These are phyloP conservation scores for Lactifluus rugatus DNA, from an alignment of 768 basidiomycete species.

Conservation along the genomic window DNA sequence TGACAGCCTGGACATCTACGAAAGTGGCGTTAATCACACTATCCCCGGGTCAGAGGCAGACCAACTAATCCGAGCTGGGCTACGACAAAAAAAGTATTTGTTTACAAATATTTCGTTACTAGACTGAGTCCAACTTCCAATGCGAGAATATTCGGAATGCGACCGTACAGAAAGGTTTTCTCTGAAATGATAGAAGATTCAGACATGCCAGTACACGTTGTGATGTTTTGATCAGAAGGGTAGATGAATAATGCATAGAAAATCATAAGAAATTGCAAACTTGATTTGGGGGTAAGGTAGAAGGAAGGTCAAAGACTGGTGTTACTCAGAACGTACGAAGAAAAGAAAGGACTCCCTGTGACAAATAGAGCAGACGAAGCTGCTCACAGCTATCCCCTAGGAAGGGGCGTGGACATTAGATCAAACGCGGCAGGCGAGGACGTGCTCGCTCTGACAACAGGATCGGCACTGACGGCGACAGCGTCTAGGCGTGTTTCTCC, in stretches of 20 bases:
- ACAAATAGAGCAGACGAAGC: background rate
- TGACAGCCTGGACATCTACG: too few relatives aligned
- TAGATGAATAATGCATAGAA: constrained; percentile 6
- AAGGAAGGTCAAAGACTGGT: background rate
- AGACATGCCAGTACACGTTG: background rate
- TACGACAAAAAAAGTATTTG: background rate
- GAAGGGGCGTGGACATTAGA: constrained; percentile 2
- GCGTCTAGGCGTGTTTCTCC: background rate
- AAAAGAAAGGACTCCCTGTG: background rate
- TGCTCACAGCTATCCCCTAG: background rate
- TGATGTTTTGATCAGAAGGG: background rate
- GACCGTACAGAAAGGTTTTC: background rate
- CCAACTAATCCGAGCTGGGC: constrained; percentile 19
- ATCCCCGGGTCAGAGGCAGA: background rate
- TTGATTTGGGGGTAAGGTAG: background rate
- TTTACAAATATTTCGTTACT: background rate
- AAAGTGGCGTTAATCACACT: background rate
- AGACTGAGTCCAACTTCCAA: background rate
- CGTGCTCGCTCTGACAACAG: constrained; percentile 15
- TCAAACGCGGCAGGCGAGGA: constrained; percentile 17
- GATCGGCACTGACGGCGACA: background rate
- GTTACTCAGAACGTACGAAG: background rate
- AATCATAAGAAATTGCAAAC: constrained; percentile 7
- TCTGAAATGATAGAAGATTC: constrained; percentile 6
- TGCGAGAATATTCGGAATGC: background rate